A percentile compares a stretch with the other conserved stretches of the same genome.
These are phyloP conservation scores for Ustilago sp. DNA, from an alignment of 1,284 basidiomycete genomes.

Conservation along the genomic window DNA sequence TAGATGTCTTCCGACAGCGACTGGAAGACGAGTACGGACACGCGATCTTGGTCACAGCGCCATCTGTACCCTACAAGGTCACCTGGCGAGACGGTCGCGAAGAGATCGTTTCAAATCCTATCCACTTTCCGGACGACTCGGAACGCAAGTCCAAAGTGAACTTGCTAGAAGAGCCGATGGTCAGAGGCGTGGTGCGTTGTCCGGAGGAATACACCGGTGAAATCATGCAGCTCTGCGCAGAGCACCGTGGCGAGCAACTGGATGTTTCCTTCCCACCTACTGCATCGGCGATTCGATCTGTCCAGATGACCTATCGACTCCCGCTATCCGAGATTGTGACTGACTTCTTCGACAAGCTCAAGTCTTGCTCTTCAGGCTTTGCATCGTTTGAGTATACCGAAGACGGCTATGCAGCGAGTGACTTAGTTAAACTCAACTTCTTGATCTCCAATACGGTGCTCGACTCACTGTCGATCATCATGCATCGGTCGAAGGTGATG, in stretches of 20 bases:
- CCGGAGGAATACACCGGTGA: conserved; percentile 67
- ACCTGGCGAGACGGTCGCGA: conserved; percentile 54
- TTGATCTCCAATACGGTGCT: conserved; percentile 61
- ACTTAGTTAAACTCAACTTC: conserved; percentile 66
- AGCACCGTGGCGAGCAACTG: conserved; percentile 66
- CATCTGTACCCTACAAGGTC: conserved; percentile 66
- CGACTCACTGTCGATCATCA: conserved; percentile 64
- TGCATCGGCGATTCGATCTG: conserved; percentile 47
- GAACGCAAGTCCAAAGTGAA: conserved; percentile 51
- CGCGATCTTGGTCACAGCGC: conserved; percentile 65
- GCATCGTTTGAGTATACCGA: conserved; percentile 67
- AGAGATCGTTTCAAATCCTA: conserved; percentile 62
- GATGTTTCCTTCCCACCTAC: conserved; percentile 50
- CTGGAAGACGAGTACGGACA: conserved; percentile 89
- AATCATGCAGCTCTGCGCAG: conserved; percentile 68
- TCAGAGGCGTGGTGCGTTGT: conserved; percentile 60
- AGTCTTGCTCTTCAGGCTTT: conserved; percentile 66
- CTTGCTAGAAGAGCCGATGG: conserved; percentile 63
- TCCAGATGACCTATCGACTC: conserved; percentile 64
- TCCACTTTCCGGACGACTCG: conserved; percentile 65
- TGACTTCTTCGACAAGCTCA: conserved; percentile 69
- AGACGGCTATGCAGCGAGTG: conserved; percentile 56
- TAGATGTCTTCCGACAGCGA: conserved; percentile 96
- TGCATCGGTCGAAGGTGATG: conserved; percentile 63
- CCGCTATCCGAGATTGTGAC: conserved; percentile 67